Percentiles rank a stretch among this genome's conserved stretches.
Evolutionary conservation across 805 yeast genomes (phyloP).

Genomic region (Ogataea trehaloabstinens): DNA sequence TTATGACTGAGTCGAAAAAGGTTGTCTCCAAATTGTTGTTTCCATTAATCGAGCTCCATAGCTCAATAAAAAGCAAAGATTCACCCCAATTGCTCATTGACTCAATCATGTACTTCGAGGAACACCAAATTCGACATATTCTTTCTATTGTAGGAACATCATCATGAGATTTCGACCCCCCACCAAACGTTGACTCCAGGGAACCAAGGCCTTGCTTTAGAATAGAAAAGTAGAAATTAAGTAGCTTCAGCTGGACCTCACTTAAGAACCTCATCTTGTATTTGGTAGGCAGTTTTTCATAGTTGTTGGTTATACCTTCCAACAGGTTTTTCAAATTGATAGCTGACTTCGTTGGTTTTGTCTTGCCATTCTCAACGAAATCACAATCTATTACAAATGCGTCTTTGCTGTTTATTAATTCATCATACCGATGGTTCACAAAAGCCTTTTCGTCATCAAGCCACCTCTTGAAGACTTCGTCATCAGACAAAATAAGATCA

Average conservation of each 20-base stretch:
- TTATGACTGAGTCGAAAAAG: constrained; percentile 43
- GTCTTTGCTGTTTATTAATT: constrained; percentile 44
- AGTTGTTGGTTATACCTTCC: constrained; percentile 54
- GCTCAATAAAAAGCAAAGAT: constrained; percentile 39
- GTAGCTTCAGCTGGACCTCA: constrained; percentile 54
- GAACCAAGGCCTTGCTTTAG: constrained; percentile 41
- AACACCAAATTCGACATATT: constrained; percentile 40
- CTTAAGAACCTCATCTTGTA: constrained; percentile 56
- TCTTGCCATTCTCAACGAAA: constrained; percentile 36
- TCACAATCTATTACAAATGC: constrained; percentile 63
- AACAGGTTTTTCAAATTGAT: constrained; percentile 54
- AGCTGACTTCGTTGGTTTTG: constrained; percentile 65
- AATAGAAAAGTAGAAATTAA: constrained; percentile 49
- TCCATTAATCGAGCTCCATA: constrained; percentile 36
- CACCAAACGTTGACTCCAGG: constrained; percentile 38
- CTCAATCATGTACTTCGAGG: constrained; percentile 34
- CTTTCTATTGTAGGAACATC: constrained; percentile 33
- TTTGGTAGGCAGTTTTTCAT: constrained; percentile 48
- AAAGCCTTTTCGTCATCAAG: constrained; percentile 49
- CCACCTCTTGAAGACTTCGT: constrained; percentile 44
- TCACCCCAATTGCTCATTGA: constrained; percentile 43
- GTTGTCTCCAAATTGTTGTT: constrained; percentile 29
- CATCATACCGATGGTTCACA: constrained; percentile 51
- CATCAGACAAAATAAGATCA: constrained; percentile 27
- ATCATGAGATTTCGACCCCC: constrained; percentile 8